Base-by-base conservation (phyloP, 352 stramenopile genomes). In the Globisporangium iwayamae region DNA sequence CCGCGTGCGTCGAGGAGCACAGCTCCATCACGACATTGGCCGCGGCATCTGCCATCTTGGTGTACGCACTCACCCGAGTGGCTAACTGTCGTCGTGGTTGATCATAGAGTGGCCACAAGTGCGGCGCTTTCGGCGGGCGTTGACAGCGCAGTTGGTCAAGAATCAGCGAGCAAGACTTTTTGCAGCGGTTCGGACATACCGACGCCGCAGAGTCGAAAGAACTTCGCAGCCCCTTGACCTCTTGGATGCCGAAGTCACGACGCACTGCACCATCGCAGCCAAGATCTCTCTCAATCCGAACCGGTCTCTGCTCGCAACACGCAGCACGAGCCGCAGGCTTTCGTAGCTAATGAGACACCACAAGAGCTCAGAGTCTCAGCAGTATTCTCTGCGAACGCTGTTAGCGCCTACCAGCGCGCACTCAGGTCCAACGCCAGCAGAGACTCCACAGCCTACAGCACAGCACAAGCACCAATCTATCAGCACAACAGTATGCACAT, bases 181-280 rank as follows among this genome's bases (percentile, higher is more conserved):
- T 28, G 25, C 25, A 28, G 25, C 25, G 25, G 2, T 2, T 28
- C 25, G 25, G 25, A 2, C 25, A 28, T 28, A 28, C 25, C 25
- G 25, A 28, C 25, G 1, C 25, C 25, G 25, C 25, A 28, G 25
- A 28, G 25, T 28, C 25, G 25, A 28, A 28, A 28, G 25, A 28
- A 28, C 25, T 28, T 28, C 25, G 25, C 25, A 28, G 25, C 25
- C 25, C 25, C 25, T 28, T 28, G 25, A 28, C 25, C 25, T 28
- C 25, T 28, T 28, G 25, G 25, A 28, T 28, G 25, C 1, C 25
- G 25, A 28, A 28, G 25, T 28, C 18, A 77, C 39, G 20, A 83
- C 41, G 55, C 68, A 80, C 65, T 83, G 63, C 54, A 70, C 60
- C 65, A 83, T 76, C n/a, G 72, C 72, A 52, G 59, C 43, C 39